A percentile compares a stretch with the other conserved stretches of the same genome.
Evolutionary conservation across 2,329 filamentous ascomycete genomes (phyloP).

Genomic region (Penicillium sp.): DNA sequence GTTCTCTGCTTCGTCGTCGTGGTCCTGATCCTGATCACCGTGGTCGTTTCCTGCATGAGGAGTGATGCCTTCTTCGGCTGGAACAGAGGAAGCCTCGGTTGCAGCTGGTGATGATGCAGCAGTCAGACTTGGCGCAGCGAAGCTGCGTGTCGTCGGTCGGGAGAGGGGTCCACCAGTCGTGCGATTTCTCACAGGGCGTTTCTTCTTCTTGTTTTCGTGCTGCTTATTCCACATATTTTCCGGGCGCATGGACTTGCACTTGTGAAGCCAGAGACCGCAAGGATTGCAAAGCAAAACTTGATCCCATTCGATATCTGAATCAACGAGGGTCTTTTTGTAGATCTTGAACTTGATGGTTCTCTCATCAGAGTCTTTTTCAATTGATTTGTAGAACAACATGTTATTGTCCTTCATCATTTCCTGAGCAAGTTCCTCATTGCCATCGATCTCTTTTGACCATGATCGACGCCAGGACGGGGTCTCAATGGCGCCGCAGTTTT

Average conservation of each 20-base stretch:
- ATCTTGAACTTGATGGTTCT: constrained; percentile 65
- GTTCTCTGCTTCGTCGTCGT: constrained; percentile 33
- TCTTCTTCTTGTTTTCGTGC: constrained; percentile 33
- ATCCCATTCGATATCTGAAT: constrained; percentile 67
- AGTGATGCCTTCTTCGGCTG: constrained; percentile 36
- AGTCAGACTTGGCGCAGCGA: constrained; percentile 27
- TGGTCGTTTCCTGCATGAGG: constrained; percentile 34
- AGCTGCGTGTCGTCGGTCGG: constrained; percentile 34
- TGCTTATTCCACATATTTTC: constrained; percentile 73
- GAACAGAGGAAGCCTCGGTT: constrained; percentile 39
- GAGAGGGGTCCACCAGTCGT: constrained; percentile 36
- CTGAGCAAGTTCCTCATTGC: constrained; percentile 66
- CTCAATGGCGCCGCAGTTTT: constrained; percentile 91
- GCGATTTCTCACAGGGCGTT: constrained; percentile 37
- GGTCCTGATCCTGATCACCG: constrained; percentile 38
- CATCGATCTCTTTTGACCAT: constrained; percentile 72
- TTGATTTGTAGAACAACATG: constrained; percentile 69
- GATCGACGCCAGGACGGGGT: constrained; percentile 96
- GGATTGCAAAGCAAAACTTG: constrained; percentile 85
- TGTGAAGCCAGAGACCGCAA: constrained; percentile 91
- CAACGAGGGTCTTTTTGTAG: constrained; percentile 69
- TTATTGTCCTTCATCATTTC: constrained; percentile 69
- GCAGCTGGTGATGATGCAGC: constrained; percentile 41
- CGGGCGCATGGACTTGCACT: constrained; percentile 81
- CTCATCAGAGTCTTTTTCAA: constrained; percentile 62